Evolutionary conservation across 108 stramenopile genomes (phyloP).

Genomic region (Hondaea fermentalgiana): DNA sequence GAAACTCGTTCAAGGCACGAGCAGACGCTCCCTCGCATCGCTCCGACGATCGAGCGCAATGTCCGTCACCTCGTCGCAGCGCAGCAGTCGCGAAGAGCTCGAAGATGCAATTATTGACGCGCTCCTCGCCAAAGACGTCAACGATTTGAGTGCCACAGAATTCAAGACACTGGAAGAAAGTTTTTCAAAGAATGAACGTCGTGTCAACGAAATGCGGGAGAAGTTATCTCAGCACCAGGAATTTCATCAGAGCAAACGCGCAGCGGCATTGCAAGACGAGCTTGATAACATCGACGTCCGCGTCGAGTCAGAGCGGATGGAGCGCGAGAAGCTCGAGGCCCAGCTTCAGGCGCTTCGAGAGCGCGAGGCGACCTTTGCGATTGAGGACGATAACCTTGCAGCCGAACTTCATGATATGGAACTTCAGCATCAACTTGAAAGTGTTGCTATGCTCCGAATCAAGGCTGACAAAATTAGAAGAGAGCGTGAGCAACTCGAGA

Average conservation of each 20-base stretch:
- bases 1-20: no score
- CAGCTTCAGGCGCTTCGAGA: background rate
- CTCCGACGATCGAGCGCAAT: no score
- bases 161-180: background rate
- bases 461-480: background rate
- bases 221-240: background rate
- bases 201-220: background rate
- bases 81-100: background rate
- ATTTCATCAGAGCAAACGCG: background rate
- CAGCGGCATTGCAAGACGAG: background rate
- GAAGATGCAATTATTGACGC: background rate
- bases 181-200: background rate
- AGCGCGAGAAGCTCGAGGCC: background rate
- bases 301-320: background rate
- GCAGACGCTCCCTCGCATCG: no score
- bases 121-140: background rate
- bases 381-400: background rate
- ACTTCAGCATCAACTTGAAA: background rate
- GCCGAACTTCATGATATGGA: background rate
- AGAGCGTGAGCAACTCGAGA: background rate
- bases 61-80: background rate
- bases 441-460: background rate
- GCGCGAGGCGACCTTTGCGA: background rate
- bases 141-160: background rate
- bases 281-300: background rate